Base-by-base conservation (phyloP, 2,329 filamentous ascomycete species). In the Colletotrichum brevisporum region DNA sequence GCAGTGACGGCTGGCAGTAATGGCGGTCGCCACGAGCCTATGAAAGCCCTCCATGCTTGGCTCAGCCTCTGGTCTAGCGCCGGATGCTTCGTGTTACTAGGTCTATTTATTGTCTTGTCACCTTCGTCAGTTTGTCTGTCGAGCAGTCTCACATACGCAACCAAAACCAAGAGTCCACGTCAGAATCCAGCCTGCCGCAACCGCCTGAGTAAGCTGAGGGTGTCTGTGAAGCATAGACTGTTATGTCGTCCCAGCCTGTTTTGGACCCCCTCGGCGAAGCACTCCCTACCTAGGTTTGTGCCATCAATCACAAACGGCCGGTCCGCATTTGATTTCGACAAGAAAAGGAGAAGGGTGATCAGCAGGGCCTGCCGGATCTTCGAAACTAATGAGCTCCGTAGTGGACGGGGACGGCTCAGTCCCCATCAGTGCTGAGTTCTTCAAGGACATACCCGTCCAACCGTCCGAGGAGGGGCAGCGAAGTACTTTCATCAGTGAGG, bases 1-100 rank as follows among this genome's bases (percentile, higher is more conserved):
- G 62, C 54, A 39, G 43, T 39, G 62, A 18, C 31, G 48, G 54
- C 54, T 66, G 62, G 45, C 56, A 69, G 66, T 56, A 69, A 69
- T 56, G 43, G 36, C 45, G 45, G 65, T 24, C 43, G 47, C 41
- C 55, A 61, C 41, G 26, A 67, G 51, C 63, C 62, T 67, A 61
- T 69, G 50, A 56, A 24, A 55, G 31, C 12, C 36, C 24, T 52
- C 18, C 43, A 36, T 47, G 21, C 55, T 53, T 26, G 55, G 36
- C 67, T 41, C 63, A 69, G 63, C 56, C 41, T 56, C 36, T 15
- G 50, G 15, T 52, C 56, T 69, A 61, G 63, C 45, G 45, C 56
- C 36, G 31, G 9, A 48, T 48, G 52, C 18, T 58, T 59, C 50
- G 48, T 58, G 48, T 65, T 51, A 31, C 31, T 53, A 10, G 31